phyloP scores from a whole-genome alignment of 805 yeast genomes.

The Cyberlindnera americana region DNA sequence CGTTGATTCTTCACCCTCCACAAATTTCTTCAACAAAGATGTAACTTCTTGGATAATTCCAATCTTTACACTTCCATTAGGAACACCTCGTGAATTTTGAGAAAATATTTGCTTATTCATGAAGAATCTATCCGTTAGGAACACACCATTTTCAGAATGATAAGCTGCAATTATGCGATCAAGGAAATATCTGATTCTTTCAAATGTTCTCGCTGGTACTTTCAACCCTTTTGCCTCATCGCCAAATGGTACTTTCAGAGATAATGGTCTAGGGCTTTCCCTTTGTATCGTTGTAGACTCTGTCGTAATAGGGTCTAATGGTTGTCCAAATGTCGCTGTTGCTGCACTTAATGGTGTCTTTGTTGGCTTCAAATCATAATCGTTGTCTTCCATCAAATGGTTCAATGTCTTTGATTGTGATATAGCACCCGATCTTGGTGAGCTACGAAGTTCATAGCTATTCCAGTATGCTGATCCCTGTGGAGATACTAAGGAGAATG shows the following conservation, averaged over 20 bases:
- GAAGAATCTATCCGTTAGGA: constrained; percentile 16
- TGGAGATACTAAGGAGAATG: constrained; percentile 11
- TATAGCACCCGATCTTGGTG: constrained; percentile 5
- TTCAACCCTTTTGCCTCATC: constrained; percentile 4
- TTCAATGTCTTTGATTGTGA: constrained; percentile 2
- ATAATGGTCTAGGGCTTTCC: not conserved
- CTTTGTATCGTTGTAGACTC: not conserved
- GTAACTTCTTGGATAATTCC: constrained; percentile 25
- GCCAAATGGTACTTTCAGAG: constrained; percentile 4
- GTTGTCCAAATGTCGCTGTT: constrained; percentile 9
- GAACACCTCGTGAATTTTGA: constrained; percentile 11
- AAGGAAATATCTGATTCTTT: constrained; percentile 11
- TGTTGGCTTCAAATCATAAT: constrained; percentile 4
- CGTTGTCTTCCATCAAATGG: constrained; percentile 1
- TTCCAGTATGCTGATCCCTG: constrained; percentile 9
- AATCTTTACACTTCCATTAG: constrained; percentile 25
- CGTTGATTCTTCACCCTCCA: constrained; percentile 6
- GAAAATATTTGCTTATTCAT: constrained; percentile 17
- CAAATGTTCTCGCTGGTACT: constrained; percentile 13
- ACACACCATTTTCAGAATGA: constrained; percentile 21
- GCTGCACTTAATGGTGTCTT: constrained; percentile 8
- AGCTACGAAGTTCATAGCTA: constrained; percentile 5
- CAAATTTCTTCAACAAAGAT: constrained; percentile 13
- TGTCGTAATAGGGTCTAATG: not conserved
- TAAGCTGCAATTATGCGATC: constrained; percentile 17